Conservation (phyloP, 495 filamentous ascomycete species). For the Tuber umbilicatum region DNA sequence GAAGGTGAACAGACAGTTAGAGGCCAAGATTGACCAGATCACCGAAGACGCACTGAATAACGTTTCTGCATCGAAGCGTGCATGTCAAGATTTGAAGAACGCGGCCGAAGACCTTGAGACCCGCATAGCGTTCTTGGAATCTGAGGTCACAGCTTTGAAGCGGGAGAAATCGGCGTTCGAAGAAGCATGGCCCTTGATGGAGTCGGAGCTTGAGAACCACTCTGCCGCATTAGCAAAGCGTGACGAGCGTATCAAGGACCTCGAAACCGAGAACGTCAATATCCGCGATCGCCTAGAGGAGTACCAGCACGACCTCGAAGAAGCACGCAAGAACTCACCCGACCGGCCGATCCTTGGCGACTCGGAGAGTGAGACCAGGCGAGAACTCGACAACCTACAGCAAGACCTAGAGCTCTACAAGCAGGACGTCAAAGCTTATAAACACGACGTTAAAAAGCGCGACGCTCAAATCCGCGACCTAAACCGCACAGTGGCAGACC, state of each 20-base stretch:
- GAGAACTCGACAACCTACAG: constrained; percentile 15
- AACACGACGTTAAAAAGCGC: constrained; percentile 36
- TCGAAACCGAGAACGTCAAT: constrained; percentile 26
- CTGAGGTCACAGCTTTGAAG: constrained; percentile 24
- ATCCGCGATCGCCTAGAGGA: constrained; percentile 22
- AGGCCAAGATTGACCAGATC: constrained; percentile 30
- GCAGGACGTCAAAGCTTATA: constrained; percentile 35
- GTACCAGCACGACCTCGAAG: constrained; percentile 22
- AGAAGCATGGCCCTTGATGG: constrained; percentile 25
- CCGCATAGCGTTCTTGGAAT: constrained; percentile 21
- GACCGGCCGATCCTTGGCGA: neutral
- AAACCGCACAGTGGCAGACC: constrained; percentile 16
- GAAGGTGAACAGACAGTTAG: constrained; percentile 30
- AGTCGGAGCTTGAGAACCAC: constrained; percentile 19
- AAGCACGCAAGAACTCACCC: constrained; percentile 5
- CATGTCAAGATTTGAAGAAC: constrained; percentile 34
- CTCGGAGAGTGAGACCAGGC: neutral
- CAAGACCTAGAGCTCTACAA: constrained; percentile 38
- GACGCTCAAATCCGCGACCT: constrained; percentile 32
- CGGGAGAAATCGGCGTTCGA: constrained; percentile 27
- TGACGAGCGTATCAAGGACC: constrained; percentile 21
- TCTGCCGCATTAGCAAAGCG: constrained; percentile 15
- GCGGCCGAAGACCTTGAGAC: constrained; percentile 29
- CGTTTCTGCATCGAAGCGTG: constrained; percentile 31
- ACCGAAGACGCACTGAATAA: constrained; percentile 35